phyloP scores from a whole-genome alignment of 768 basidiomycete genomes.

The Boletellus sp. region DNA sequence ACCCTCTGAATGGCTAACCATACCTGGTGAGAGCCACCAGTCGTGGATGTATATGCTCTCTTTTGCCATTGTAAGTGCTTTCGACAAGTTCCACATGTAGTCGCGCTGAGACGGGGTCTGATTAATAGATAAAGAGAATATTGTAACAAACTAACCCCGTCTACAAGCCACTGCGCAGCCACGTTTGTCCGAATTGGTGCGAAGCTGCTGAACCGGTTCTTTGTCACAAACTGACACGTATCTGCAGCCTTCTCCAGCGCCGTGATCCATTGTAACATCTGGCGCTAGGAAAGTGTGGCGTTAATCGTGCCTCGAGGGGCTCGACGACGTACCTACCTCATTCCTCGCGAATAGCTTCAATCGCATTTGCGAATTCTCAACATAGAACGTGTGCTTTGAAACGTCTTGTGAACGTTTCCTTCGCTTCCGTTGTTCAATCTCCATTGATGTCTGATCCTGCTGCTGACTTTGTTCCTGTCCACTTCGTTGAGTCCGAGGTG shows the following conservation, averaged over 20 bases:
- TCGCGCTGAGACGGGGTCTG: constrained; percentile 60
- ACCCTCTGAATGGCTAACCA: constrained; percentile 2
- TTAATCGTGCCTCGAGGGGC: constrained; percentile 3
- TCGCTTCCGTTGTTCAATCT: constrained; percentile 44
- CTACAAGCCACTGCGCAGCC: constrained; percentile 96
- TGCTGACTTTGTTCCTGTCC: constrained; percentile 22
- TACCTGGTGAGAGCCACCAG: constrained; percentile 95
- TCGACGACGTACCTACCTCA: constrained; percentile 47
- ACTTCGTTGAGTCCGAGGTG: constrained; percentile 12
- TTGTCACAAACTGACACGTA: constrained; percentile 70
- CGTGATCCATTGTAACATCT: constrained; percentile 97
- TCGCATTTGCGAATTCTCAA: constrained; percentile 86
- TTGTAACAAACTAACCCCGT: constrained; percentile 64
- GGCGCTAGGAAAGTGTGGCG: constrained; percentile 48
- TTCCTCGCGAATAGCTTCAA: constrained; percentile 85
- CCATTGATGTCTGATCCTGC: constrained; percentile 7
- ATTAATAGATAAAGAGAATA: background rate
- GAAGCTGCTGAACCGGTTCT: constrained; percentile 91
- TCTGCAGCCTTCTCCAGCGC: constrained; percentile 78
- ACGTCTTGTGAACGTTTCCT: constrained; percentile 56
- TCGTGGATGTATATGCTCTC: constrained; percentile 93
- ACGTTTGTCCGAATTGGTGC: constrained; percentile 91
- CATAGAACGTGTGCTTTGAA: constrained; percentile 91
- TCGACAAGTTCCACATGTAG: constrained; percentile 96
- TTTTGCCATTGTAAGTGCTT: constrained; percentile 85